phyloP scores from a whole-genome alignment of 1,284 basidiomycete genomes.

The Fomitopsis pinicola region DNA sequence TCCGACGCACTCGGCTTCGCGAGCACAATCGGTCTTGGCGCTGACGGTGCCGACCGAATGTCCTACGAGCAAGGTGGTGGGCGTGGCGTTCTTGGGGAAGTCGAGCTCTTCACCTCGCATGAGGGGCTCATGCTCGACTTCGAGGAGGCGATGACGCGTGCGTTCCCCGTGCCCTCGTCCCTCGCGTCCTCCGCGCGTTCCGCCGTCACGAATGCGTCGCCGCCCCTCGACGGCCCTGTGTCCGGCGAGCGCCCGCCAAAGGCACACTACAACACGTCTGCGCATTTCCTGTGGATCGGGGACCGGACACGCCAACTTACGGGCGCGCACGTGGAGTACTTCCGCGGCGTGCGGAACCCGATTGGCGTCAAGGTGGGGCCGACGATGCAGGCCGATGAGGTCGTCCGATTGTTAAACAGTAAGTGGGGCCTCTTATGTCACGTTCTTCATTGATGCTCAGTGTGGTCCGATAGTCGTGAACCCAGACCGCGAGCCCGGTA shows the following conservation, averaged over 20 bases:
- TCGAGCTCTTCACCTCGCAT: slow-evolving; percentile 94
- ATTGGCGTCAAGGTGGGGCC: slow-evolving; percentile 98
- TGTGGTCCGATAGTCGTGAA: slow-evolving; percentile 65
- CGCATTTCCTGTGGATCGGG: slow-evolving; percentile 96
- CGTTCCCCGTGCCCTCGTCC: slow-evolving; percentile 38
- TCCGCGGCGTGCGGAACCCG: slow-evolving; percentile 92
- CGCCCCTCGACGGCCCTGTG: slow-evolving; percentile 3
- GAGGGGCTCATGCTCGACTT: slow-evolving; percentile 94
- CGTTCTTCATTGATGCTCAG: not conserved
- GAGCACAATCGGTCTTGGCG: slow-evolving; percentile 74
- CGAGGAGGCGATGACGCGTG: slow-evolving; percentile 88
- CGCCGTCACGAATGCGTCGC: slow-evolving; percentile 10
- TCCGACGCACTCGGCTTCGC: slow-evolving; percentile 94
- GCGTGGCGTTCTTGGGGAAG: slow-evolving; percentile 78
- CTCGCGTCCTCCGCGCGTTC: slow-evolving; percentile 25
- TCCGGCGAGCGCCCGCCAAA: slow-evolving; percentile 16
- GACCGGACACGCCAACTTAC: slow-evolving; percentile 93
- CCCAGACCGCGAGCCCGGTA: slow-evolving; percentile 77
- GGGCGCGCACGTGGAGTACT: slow-evolving; percentile 95
- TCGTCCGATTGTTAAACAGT: slow-evolving; percentile 81
- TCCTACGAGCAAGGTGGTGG: slow-evolving; percentile 67
- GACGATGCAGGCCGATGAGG: slow-evolving; percentile 75
- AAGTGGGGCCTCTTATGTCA: slow-evolving; percentile 22
- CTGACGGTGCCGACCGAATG: slow-evolving; percentile 42
- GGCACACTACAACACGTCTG: slow-evolving; percentile 81